Percentiles rank a stretch among this genome's conserved stretches.
Evolutionary conservation across 257 asterid genomes (phyloP).

Genomic region (Scutellaria galericulata): DNA sequence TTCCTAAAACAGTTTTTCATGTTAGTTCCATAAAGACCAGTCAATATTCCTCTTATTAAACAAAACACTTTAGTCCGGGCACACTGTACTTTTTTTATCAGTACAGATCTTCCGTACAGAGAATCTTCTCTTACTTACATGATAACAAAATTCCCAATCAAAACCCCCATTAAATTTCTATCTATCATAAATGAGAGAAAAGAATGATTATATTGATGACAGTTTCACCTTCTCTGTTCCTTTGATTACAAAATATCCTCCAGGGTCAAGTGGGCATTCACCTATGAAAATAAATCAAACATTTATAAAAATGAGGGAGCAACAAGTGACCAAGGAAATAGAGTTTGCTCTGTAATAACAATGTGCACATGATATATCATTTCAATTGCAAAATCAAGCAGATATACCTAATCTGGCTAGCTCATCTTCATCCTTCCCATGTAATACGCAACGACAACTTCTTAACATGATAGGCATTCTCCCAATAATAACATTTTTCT

Average conservation of each 20-base stretch:
- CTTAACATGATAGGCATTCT: conserved; percentile 95
- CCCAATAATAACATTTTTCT: conserved; percentile 67
- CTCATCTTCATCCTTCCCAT: conserved; percentile 89
- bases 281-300: conserved; percentile 51
- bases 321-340: conserved; percentile 18
- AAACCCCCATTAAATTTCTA: neutral
- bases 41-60: conserved; percentile 17
- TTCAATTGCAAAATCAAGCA: conserved; percentile 30
- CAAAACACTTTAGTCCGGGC: conserved; percentile 14
- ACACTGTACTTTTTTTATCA: neutral
- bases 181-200: conserved; percentile 29
- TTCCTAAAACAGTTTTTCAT: conserved; percentile 1
- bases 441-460: conserved; percentile 69
- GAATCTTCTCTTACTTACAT: conserved; percentile 4
- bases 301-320: neutral
- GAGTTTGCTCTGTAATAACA: conserved; percentile 16
- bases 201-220: conserved; percentile 22
- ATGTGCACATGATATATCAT: neutral
- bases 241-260: conserved; percentile 90
- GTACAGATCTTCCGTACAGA: neutral
- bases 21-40: conserved; percentile 7
- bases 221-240: conserved; percentile 86
- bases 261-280: conserved; percentile 99
- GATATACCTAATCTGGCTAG: conserved; percentile 72
- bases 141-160: conserved; percentile 2